Base-by-base conservation (phyloP, 257 asterid species). In the Parsonsia alboflavescens region DNA sequence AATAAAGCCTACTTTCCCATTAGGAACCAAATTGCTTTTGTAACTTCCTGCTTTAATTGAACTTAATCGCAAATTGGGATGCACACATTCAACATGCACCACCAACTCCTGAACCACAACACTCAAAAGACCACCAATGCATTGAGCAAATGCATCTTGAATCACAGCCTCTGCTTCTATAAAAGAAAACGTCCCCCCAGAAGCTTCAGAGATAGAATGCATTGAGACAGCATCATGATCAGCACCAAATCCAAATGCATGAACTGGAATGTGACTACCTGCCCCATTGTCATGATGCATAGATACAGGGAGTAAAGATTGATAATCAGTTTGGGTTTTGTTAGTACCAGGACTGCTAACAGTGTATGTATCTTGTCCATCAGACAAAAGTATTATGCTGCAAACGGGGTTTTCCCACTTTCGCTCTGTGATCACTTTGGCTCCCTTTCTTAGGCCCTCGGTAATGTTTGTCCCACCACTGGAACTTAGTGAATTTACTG, bases 111-210 rank as follows among this genome's bases (percentile, higher is more conserved):
- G 98, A 13, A 85, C 86, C 22, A 94, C 96, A 21, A 94, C 93
- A 53, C 98, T 94, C 76, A 94, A 74, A 48, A 94, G 88, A 13
- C 99, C 99, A 0, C 99, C 99, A 24, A 94, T 92, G 86, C 99
- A 94, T 80, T 94, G 99, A 2, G 99, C 99, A 68, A 94, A 94
- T 22, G 99, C 97, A n/a, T 94, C 99, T 82, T 94, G 99, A 75
- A 94, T 89, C 73, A 88, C 91, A 8, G 57, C 76, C 73, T 95
- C 98, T 0, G 89, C 80, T 84, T 95, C 99, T 21, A 95, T 90
- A 63, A 95, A 95, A 7, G 99, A 95, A 83, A 95, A 95, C 0
- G 99, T 95, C 41, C 99, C 99, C 3, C 99, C 98, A 0, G 99
- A 92, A 61, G 71, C 63, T 77, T 95, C 97, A 0, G 99, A 85